A percentile compares a stretch with the other conserved stretches of the same genome.
phyloP scores from a whole-genome alignment of 257 asterid genomes.

The Solanum stenotomum region DNA sequence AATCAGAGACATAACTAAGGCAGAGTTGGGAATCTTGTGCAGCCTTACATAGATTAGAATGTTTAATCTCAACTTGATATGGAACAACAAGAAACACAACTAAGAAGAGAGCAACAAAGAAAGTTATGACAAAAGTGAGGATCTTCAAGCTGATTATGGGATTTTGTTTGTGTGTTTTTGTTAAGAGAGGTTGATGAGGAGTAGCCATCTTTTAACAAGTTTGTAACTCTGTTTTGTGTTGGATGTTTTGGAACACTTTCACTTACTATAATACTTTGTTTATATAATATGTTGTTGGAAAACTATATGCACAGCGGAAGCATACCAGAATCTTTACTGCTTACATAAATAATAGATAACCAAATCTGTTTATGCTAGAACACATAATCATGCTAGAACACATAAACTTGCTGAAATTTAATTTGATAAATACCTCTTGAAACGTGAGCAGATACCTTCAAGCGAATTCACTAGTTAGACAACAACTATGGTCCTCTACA shows the following conservation, averaged over 20 bases:
- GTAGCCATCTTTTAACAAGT: slow-evolving; percentile 7
- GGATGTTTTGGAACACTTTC: neutral
- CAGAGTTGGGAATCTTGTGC: slow-evolving; percentile 8
- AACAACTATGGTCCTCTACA: too few relatives aligned
- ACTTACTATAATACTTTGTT: neutral
- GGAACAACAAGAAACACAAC: slow-evolving; percentile 14
- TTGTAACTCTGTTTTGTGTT: neutral
- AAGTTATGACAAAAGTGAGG: slow-evolving; percentile 12
- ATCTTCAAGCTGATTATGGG: slow-evolving; percentile 10
- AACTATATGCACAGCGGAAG: too few relatives aligned
- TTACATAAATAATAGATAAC: too few relatives aligned
- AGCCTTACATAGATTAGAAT: slow-evolving; percentile 6
- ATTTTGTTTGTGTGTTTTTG: neutral
- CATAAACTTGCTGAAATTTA: too few relatives aligned
- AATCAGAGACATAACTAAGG: too few relatives aligned
- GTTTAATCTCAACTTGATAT: neutral
- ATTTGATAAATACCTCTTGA: too few relatives aligned
- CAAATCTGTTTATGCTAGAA: too few relatives aligned
- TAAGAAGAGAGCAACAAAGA: slow-evolving; percentile 3
- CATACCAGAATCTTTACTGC: too few relatives aligned
- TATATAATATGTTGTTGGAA: too few relatives aligned
- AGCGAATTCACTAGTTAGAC: too few relatives aligned
- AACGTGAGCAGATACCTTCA: too few relatives aligned
- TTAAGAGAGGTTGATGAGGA: slow-evolving; percentile 19
- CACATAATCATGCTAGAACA: too few relatives aligned